Conservation (phyloP, 352 stramenopile genomes). For the Pythium grandisporangium region DNA sequence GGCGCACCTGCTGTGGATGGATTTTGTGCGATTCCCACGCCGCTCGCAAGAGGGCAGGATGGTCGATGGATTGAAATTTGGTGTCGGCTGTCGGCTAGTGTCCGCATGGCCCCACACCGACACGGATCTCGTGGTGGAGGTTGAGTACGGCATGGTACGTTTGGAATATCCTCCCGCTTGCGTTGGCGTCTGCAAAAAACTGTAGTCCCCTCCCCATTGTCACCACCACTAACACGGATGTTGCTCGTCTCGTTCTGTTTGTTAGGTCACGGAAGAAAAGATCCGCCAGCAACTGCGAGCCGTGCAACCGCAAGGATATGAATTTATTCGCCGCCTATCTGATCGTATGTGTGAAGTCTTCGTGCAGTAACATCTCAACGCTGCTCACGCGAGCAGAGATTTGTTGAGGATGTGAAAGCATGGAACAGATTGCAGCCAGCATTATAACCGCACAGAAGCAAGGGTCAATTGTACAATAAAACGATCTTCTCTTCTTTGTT, state of each 20-base stretch:
- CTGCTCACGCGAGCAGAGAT: too few species aligned
- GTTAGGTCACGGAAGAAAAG: constrained; percentile 40
- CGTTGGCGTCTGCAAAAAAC: too few species aligned
- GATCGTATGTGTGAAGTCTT: constrained; percentile 3
- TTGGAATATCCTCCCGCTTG: too few species aligned
- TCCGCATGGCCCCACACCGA: constrained; percentile 42
- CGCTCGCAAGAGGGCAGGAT: constrained; percentile 3
- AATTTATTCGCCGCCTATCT: constrained; percentile 50
- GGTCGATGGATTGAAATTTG: constrained; percentile 26
- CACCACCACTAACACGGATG: too few species aligned
- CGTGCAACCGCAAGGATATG: constrained; percentile 25
- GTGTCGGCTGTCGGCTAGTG: constrained; percentile 40
- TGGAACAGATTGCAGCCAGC: too few species aligned
- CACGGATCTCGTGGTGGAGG: constrained; percentile 26
- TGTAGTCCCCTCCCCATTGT: too few species aligned
- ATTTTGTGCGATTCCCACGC: constrained; percentile 58
- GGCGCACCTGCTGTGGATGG: constrained; percentile 38
- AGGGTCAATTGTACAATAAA: too few species aligned
- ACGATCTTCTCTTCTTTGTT: too few species aligned
- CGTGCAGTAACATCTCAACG: constrained; percentile 4
- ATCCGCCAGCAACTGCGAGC: constrained; percentile 34
- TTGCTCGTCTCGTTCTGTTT: too few species aligned
- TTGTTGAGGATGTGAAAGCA: too few species aligned
- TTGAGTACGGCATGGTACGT: constrained; percentile 43
- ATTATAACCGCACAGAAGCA: too few species aligned